Evolutionary conservation across 495 filamentous ascomycete genomes (phyloP).

Genomic region (Hypoxylon intermedium): DNA sequence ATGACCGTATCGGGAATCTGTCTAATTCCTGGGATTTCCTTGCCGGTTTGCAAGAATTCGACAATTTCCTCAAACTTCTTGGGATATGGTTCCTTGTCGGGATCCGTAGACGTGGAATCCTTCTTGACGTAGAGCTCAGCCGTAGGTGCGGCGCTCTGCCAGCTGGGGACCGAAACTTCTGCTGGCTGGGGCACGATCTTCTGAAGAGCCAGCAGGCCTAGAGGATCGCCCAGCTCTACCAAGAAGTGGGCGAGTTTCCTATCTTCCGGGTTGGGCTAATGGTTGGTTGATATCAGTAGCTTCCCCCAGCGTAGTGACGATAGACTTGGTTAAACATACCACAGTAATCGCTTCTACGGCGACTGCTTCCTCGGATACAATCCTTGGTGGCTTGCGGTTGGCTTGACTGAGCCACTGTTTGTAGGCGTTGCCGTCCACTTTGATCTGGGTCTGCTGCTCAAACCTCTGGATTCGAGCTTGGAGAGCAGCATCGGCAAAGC

Average conservation of each 20-base stretch:
- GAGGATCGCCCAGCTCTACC: slow-evolving; percentile 36
- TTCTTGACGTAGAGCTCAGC: slow-evolving; percentile 48
- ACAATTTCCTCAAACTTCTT: slow-evolving; percentile 88
- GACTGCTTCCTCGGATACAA: slow-evolving; percentile 36
- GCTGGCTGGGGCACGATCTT: slow-evolving; percentile 13
- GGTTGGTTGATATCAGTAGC: slow-evolving; percentile 1
- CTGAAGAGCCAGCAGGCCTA: slow-evolving; percentile 27
- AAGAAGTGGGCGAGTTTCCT: slow-evolving; percentile 39
- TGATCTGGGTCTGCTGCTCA: slow-evolving; percentile 44
- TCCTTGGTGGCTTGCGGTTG: slow-evolving; percentile 17
- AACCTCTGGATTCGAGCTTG: slow-evolving; percentile 56
- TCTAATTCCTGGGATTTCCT: slow-evolving; percentile 86
- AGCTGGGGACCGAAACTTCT: slow-evolving; percentile 44
- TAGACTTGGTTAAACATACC: slow-evolving; percentile 17
- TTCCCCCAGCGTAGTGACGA: not conserved
- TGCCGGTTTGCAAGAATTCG: slow-evolving; percentile 82
- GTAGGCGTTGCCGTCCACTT: slow-evolving; percentile 48
- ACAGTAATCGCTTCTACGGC: slow-evolving; percentile 27
- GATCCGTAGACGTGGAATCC: slow-evolving; percentile 28
- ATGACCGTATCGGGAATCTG: slow-evolving; percentile 87
- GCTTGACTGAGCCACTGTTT: slow-evolving; percentile 41
- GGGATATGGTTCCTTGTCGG: slow-evolving; percentile 71
- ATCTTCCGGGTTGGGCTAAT: slow-evolving; percentile 34
- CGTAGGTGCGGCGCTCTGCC: slow-evolving; percentile 54
- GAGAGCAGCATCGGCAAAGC: slow-evolving; percentile 44